Evolutionary conservation across 1,284 basidiomycete species (phyloP).

Genomic region (Violaceomyces palustris): DNA sequence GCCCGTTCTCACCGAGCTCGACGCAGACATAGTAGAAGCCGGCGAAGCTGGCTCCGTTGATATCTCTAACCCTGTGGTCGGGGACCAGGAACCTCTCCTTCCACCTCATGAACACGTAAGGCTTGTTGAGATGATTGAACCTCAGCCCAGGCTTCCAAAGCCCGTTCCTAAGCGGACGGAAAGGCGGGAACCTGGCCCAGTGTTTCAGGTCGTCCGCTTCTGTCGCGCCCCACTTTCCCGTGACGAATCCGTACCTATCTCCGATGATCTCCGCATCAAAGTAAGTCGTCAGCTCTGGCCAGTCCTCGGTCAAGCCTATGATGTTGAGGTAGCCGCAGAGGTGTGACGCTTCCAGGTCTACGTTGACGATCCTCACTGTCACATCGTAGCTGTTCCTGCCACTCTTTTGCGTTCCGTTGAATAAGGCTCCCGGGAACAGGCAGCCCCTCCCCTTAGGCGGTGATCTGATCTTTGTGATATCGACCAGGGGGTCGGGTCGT

Average conservation of each 20-base stretch:
- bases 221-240: slow-evolving; percentile 47
- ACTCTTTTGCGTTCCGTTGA: slow-evolving; percentile 44
- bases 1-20: slow-evolving; percentile 57
- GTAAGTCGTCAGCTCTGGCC: slow-evolving; percentile 51
- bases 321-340: slow-evolving; percentile 51
- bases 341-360: slow-evolving; percentile 42
- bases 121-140: slow-evolving; percentile 41
- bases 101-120: slow-evolving; percentile 80
- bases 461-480: slow-evolving; percentile 20
- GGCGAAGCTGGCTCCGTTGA: slow-evolving; percentile 89
- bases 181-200: slow-evolving; percentile 44
- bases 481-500: slow-evolving; percentile 32
- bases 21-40: slow-evolving; percentile 76
- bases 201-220: slow-evolving; percentile 47
- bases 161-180: slow-evolving; percentile 21
- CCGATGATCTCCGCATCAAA: slow-evolving; percentile 52
- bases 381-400: slow-evolving; percentile 47
- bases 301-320: slow-evolving; percentile 49
- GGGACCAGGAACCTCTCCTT: slow-evolving; percentile 94
- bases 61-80: slow-evolving; percentile 85
- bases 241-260: slow-evolving; percentile 36
- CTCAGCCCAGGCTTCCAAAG: slow-evolving; percentile 23
- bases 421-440: slow-evolving; percentile 43
- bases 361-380: slow-evolving; percentile 44
- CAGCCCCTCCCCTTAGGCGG: slow-evolving; percentile 31